phyloP scores from a whole-genome alignment of 257 asterid genomes.

The Solanum sitiens region DNA sequence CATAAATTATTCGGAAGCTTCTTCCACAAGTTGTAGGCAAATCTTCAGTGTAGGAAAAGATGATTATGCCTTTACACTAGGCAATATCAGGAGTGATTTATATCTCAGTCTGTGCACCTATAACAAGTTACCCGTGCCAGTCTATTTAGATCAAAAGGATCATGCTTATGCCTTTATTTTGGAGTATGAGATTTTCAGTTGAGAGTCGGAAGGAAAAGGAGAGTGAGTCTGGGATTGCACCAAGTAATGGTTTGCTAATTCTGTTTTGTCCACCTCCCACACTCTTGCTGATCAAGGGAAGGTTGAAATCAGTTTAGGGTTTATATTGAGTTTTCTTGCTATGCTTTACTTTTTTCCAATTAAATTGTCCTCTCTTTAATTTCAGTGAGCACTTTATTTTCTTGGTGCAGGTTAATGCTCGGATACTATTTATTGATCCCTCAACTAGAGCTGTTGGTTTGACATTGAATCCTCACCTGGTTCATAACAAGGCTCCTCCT shows the following conservation, averaged over 20 bases:
- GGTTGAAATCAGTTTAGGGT: background rate
- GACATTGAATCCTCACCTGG: slow-evolving; percentile 77
- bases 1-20: background rate
- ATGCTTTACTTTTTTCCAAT: background rate
- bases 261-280: background rate
- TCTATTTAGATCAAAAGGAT: background rate
- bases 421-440: slow-evolving; percentile 93
- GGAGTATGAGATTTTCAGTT: background rate
- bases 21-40: background rate
- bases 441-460: slow-evolving; percentile 91
- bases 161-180: background rate
- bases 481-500: slow-evolving; percentile 68
- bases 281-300: background rate
- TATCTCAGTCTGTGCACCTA: background rate
- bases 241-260: background rate
- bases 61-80: background rate
- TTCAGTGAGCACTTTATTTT: background rate
- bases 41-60: background rate
- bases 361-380: background rate
- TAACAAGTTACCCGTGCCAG: background rate
- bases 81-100: background rate
- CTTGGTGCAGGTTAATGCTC: slow-evolving; percentile 67
- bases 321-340: background rate
- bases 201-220: background rate
- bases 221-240: background rate